Evolutionary conservation across 2,329 filamentous ascomycete species (phyloP), one percentile per base, ranked within the genome.

Genomic region (Aphanoascus verrucosus): DNA sequence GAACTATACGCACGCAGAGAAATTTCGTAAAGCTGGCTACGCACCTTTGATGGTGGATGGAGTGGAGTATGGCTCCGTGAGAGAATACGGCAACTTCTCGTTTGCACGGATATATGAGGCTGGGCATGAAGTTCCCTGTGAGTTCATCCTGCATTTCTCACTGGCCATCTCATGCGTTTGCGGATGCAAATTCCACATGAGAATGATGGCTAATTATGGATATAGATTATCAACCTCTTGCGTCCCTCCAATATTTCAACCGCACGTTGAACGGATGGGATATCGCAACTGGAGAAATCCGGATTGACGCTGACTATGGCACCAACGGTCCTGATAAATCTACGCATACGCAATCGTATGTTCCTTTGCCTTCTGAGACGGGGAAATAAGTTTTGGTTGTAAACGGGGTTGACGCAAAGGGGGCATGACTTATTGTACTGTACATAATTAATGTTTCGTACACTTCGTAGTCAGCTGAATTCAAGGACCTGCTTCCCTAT

Each of bases 111-210:
- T 52, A 37, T 47, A 45, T 64, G 78, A 85, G 61, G 75, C 82
- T 14, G 82, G 83, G 1, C 83, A 86, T 61, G 76, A 80, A 49
- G 77, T 82, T 0, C 75, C 80, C 0, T 77, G 74, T 41, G 67
- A 64, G 40, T 52, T 3, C 23, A 32, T 12, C 14, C 28, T 5
- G n/a, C 15, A 2, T 41, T 14, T 32, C 12, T 32, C 5, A 15
- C 35, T 19, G 9, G 17, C 17, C 23, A 44, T 45, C n/a, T 37
- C 37, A 12, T 41, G 6, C 11, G 35, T 46, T 41, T 40, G 19
- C 32, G 35, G 15, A 28, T 28, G 23, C 23, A 28, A 28, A 28
- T 28, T 23, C 23, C 5, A n/a, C 2, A 42, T 9, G 40, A 9
- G 17, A 15, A 6, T 19, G 15, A 34, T 19, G 15, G 17, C 41